A percentile compares a stretch with the other conserved stretches of the same genome.
phyloP scores from a whole-genome alignment of 2,329 filamentous ascomycete genomes.

The Fusarium sp. region DNA sequence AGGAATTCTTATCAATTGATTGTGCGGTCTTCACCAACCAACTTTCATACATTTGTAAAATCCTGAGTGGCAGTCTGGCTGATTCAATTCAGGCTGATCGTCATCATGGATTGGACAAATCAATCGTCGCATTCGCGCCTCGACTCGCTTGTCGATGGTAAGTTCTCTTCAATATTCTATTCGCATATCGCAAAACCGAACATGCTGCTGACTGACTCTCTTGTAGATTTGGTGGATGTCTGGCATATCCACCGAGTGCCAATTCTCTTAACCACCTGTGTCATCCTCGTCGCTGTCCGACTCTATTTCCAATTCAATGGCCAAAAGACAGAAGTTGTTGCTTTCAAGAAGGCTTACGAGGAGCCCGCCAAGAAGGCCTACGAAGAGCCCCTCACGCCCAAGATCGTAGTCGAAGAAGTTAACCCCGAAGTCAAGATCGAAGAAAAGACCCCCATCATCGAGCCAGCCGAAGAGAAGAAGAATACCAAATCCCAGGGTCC shows the following conservation, averaged over 20 bases:
- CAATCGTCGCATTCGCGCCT: conserved; percentile 43
- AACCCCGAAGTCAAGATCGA: background rate
- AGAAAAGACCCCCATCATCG: conserved; percentile 35
- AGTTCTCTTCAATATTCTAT: conserved; percentile 1
- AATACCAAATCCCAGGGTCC: conserved; percentile 57
- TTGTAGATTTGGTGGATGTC: conserved; percentile 54
- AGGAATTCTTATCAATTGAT: conserved; percentile 15
- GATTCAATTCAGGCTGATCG: conserved; percentile 8
- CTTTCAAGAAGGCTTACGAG: conserved; percentile 54
- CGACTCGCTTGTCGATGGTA: conserved; percentile 44
- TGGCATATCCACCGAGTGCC: conserved; percentile 63
- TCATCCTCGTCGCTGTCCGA: conserved; percentile 55
- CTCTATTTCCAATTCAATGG: conserved; percentile 57
- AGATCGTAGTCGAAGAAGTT: conserved; percentile 8
- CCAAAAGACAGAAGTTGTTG: conserved; percentile 51
- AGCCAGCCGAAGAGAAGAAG: conserved; percentile 46
- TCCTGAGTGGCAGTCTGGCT: conserved; percentile 16
- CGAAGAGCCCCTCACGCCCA: conserved; percentile 13
- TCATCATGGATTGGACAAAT: conserved; percentile 45
- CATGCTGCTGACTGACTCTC: conserved; percentile 19
- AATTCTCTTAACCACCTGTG: conserved; percentile 56
- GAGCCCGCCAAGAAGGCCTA: conserved; percentile 23
- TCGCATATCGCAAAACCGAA: conserved; percentile 9
- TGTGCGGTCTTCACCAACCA: conserved; percentile 16
- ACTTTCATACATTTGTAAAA: background rate